Percentiles rank a stretch among this genome's conserved stretches.
Conservation (phyloP, 768 basidiomycete genomes). For the Cyclocybe cylindracea region DNA sequence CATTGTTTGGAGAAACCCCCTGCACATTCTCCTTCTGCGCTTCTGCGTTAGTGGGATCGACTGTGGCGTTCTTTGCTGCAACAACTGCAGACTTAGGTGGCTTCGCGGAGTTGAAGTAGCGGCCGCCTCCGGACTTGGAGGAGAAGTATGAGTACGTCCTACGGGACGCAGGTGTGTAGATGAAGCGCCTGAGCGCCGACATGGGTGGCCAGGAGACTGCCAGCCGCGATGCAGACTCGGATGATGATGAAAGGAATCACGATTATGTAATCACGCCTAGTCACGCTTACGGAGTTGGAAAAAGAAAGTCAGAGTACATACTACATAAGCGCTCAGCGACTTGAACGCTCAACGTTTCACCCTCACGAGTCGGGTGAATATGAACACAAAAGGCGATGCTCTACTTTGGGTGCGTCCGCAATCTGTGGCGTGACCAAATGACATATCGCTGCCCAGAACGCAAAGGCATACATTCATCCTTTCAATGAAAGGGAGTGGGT, state of each 20-base stretch:
- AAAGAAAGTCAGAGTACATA: too few relatives aligned
- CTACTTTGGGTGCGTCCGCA: slow-evolving; percentile 54
- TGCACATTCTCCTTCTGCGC: slow-evolving; percentile 12
- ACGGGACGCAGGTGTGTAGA: slow-evolving; percentile 47
- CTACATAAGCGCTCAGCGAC: too few relatives aligned
- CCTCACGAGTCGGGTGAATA: background rate
- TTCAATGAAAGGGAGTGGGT: slow-evolving; percentile 44
- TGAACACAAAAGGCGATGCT: slow-evolving; percentile 13
- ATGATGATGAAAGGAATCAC: slow-evolving; percentile 21
- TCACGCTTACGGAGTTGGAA: too few relatives aligned
- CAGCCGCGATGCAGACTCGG: slow-evolving; percentile 14
- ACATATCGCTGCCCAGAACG: slow-evolving; percentile 44
- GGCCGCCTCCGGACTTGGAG: slow-evolving; percentile 71
- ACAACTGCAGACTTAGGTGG: slow-evolving; percentile 52
- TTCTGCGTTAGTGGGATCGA: slow-evolving; percentile 15
- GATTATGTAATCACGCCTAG: slow-evolving; percentile 15
- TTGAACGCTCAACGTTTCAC: slow-evolving; percentile 2
- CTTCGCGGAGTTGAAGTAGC: slow-evolving; percentile 77
- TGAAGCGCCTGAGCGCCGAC: slow-evolving; percentile 52
- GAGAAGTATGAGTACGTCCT: slow-evolving; percentile 80
- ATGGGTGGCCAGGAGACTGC: slow-evolving; percentile 29
- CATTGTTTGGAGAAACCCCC: too few relatives aligned
- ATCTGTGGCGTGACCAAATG: slow-evolving; percentile 54
- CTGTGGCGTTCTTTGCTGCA: slow-evolving; percentile 28
- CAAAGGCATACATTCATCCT: slow-evolving; percentile 6